Evolutionary conservation across 768 basidiomycete species (phyloP), one percentile per base, ranked within the genome.

Genomic region (Lanmaoa pseudosensibilis): DNA sequence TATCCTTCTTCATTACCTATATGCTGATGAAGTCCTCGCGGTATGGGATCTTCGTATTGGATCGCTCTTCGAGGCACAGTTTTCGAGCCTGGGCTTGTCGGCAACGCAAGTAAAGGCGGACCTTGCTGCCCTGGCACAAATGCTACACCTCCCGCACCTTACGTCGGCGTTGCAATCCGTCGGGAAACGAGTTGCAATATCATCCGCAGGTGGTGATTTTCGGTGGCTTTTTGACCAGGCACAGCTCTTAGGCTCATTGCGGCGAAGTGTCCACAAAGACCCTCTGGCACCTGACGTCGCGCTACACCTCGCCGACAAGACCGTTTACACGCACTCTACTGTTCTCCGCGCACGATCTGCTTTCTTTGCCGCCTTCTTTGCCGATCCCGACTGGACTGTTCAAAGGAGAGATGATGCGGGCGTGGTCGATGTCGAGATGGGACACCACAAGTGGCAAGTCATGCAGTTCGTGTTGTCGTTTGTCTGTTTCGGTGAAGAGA

Each of bases 361-460:
- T 3, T 88, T 97, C 64, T 98, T 99, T 67, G 75, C 84, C 11
- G 82, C 82, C 33, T 88, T 99, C 73, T 94, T 96, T 69, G 84
- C 84, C 40, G 86, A 94, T 62, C 74, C 77, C 16, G 90, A 84
- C 34, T 99, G 97, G 95, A 91, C 90, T 13, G 65, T 52, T 25
- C 76, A 78, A 37, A 79, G 94, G 30, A 82, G 85, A 78, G 75
- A 75, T 57, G 18, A 67, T 63, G 66, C 75, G 7, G 88, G 86
- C 2, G 73, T 78, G 12, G 63, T 96, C 9, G 70, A 72, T n/a
- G 72, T 98, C 41, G 73, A 91, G 61, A 75, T 98, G 76, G 69
- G 69, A 55, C 94, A 97, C 71, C 63, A 93, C 56, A 73, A 75
- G 27, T 92, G 87, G 86, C 78, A 81, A 52, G 80, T 83, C 6